phyloP scores from a whole-genome alignment of 345 rosid species.

The Corchorus olitorius region DNA sequence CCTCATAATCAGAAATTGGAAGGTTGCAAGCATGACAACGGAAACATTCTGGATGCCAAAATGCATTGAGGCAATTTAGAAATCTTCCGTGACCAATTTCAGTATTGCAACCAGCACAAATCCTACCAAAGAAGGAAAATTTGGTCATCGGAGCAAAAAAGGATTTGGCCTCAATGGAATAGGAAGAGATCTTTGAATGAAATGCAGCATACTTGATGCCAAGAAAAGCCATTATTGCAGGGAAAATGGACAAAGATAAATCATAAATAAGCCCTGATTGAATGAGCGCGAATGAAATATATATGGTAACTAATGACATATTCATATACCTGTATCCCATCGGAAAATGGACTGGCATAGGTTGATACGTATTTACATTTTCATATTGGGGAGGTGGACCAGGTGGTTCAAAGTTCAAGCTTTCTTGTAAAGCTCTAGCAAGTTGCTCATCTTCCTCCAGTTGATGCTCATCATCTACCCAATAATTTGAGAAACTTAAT shows the following conservation, averaged over 20 bases:
- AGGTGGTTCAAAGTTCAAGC: constrained; percentile 67
- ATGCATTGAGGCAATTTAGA: constrained; percentile 73
- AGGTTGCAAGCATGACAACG: constrained; percentile 74
- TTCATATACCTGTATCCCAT: constrained; percentile 72
- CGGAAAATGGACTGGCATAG: constrained; percentile 50
- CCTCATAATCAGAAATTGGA: constrained; percentile 93
- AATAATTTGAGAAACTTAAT: constrained; percentile 30
- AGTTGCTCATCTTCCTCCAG: constrained; percentile 90
- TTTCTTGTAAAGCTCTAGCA: constrained; percentile 90
- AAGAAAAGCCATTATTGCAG: not conserved
- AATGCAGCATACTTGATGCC: not conserved
- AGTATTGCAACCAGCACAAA: constrained; percentile 88
- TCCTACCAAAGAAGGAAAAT: constrained; percentile 46
- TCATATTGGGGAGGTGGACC: constrained; percentile 51
- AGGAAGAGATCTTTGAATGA: not conserved
- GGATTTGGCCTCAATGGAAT: not conserved
- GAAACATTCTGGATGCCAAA: constrained; percentile 98
- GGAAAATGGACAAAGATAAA: not conserved
- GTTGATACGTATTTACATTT: constrained; percentile 34
- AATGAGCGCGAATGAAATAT: not conserved
- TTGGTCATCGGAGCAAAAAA: constrained; percentile 7
- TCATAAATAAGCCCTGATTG: not conserved
- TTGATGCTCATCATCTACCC: constrained; percentile 52
- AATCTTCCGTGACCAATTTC: constrained; percentile 92
- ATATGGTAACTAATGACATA: constrained; percentile 11